Evolutionary conservation across 2,329 filamentous ascomycete genomes (phyloP).

Genomic region (Pestalotiopsis sp.): DNA sequence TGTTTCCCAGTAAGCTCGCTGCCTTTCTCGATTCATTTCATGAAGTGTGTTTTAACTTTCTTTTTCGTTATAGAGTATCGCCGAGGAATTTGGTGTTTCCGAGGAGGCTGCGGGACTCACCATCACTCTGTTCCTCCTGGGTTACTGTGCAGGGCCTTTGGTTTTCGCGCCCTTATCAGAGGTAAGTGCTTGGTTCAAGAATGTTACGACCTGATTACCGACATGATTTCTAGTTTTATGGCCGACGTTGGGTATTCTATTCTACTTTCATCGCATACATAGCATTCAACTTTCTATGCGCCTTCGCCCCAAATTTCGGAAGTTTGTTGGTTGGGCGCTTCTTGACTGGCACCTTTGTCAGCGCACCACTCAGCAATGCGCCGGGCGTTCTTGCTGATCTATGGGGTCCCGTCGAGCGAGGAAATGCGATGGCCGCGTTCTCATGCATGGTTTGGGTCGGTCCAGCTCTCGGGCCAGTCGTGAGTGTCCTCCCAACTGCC

Average conservation of each 20-base stretch:
- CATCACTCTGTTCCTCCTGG: constrained; percentile 57
- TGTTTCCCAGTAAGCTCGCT: constrained; percentile 32
- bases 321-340: constrained; percentile 57
- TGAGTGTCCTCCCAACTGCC: not conserved
- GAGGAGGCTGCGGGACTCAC: constrained; percentile 49
- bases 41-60: not conserved
- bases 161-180: constrained; percentile 61
- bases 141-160: constrained; percentile 61
- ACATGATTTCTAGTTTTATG: constrained; percentile 44
- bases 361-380: constrained; percentile 31
- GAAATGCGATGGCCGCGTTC: constrained; percentile 58
- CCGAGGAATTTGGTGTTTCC: constrained; percentile 49
- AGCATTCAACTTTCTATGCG: constrained; percentile 54
- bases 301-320: constrained; percentile 57
- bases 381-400: constrained; percentile 57
- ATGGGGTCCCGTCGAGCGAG: constrained; percentile 53
- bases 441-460: constrained; percentile 56
- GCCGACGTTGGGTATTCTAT: constrained; percentile 56
- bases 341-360: constrained; percentile 55
- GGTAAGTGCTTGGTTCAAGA: not conserved
- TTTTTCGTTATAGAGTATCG: constrained; percentile 36
- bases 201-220: not conserved
- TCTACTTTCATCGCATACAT: constrained; percentile 50
- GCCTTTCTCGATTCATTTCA: not conserved
- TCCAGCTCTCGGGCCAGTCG: constrained; percentile 22